A percentile compares a stretch with the other conserved stretches of the same genome.
Conservation (phyloP, 768 basidiomycete genomes). For the Phlebiopsis flavidoalba region DNA sequence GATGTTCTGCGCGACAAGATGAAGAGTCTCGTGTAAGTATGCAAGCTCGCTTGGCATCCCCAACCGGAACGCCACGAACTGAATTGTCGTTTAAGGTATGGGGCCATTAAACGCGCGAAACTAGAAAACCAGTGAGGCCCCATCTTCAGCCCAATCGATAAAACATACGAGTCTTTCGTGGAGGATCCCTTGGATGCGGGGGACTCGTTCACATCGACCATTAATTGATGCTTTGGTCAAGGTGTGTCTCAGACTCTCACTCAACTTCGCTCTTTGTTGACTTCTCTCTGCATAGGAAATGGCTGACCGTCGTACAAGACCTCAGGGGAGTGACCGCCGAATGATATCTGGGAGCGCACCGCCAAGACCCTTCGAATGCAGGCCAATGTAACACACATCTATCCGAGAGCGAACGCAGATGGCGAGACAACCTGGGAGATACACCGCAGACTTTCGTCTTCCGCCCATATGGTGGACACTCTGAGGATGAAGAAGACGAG, state of each 20-base stretch:
- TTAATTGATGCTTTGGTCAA: slow-evolving; percentile 77
- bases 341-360: slow-evolving; percentile 66
- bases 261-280: slow-evolving; percentile 4
- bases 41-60: neutral
- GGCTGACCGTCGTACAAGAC: slow-evolving; percentile 63
- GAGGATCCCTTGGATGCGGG: slow-evolving; percentile 73
- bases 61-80: slow-evolving; percentile 12
- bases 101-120: slow-evolving; percentile 63
- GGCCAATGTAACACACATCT: slow-evolving; percentile 47
- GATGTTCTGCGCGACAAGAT: slow-evolving; percentile 71
- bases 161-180: slow-evolving; percentile 72
- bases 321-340: slow-evolving; percentile 45
- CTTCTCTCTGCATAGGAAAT: slow-evolving; percentile 50
- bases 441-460: slow-evolving; percentile 3
- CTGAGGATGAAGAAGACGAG: slow-evolving; percentile 66
- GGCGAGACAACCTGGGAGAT: slow-evolving; percentile 6
- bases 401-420: slow-evolving; percentile 28
- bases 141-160: slow-evolving; percentile 50
- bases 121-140: slow-evolving; percentile 49
- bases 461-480: slow-evolving; percentile 47
- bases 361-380: slow-evolving; percentile 57
- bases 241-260: slow-evolving; percentile 36
- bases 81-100: slow-evolving; percentile 41
- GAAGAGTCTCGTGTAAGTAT: slow-evolving; percentile 68
- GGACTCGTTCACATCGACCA: slow-evolving; percentile 72